Conservation (phyloP, 768 basidiomycete genomes). For the Lactifluus subvellereus region DNA sequence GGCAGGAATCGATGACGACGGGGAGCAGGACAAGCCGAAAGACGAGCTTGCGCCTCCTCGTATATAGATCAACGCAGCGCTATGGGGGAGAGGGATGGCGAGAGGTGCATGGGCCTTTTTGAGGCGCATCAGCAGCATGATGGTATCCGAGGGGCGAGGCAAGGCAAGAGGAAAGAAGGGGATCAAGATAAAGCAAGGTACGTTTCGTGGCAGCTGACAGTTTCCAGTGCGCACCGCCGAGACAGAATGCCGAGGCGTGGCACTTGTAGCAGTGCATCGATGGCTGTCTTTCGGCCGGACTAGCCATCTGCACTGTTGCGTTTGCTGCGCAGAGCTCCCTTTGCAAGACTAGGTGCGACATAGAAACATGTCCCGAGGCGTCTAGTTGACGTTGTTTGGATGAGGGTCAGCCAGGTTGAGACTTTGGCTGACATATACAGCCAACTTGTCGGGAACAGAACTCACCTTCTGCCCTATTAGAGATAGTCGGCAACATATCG, state of each 20-base stretch:
- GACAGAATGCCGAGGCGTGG: neutral
- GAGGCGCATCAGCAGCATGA: neutral
- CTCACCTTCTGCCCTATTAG: neutral
- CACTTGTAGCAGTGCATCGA: neutral
- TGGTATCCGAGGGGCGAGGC: neutral
- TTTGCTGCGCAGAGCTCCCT: neutral
- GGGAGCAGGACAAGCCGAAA: neutral
- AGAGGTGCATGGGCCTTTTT: neutral
- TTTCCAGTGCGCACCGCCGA: neutral
- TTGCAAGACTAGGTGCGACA: neutral
- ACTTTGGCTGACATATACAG: neutral
- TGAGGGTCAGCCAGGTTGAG: no score
- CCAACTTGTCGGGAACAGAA: neutral
- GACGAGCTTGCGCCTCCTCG: neutral
- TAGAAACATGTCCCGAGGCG: neutral
- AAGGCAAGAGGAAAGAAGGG: neutral
- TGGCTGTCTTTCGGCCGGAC: constrained; percentile 12
- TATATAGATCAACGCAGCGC: neutral
- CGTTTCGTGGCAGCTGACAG: neutral
- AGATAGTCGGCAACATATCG: neutral
- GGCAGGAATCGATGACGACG: neutral
- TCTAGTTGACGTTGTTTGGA: neutral
- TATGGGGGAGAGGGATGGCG: neutral
- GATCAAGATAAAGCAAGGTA: neutral
- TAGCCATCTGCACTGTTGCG: constrained; percentile 2